These are phyloP conservation scores for Huntiella omanensis DNA, from an alignment of 2,329 filamentous ascomycete genomes.

Conservation along the genomic window DNA sequence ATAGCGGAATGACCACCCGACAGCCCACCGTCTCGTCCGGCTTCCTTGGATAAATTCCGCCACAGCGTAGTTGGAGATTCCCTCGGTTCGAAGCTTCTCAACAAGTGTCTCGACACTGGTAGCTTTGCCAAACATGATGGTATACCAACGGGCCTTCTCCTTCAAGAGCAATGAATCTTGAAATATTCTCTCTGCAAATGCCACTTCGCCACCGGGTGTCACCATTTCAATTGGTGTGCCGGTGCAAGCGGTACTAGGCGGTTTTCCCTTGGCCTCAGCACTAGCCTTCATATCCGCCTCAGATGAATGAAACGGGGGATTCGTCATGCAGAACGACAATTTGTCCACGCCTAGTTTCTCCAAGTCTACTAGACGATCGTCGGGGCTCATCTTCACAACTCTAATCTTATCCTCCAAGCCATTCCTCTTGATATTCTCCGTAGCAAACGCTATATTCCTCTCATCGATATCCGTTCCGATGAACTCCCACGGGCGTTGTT, in stretches of 20 bases:
- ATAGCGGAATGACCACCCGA: conserved; percentile 69
- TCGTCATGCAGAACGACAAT: conserved; percentile 83
- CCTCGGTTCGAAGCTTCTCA: conserved; percentile 33
- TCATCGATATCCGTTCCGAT: conserved; percentile 62
- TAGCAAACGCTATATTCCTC: conserved; percentile 46
- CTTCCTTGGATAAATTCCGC: conserved; percentile 60
- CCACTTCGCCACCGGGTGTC: conserved; percentile 54
- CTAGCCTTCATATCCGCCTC: conserved; percentile 46
- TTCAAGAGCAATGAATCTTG: conserved; percentile 44
- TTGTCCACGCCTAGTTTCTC: conserved; percentile 26
- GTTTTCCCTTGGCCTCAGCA: conserved; percentile 44
- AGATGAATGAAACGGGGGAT: conserved; percentile 85
- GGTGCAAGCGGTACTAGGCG: conserved; percentile 55
- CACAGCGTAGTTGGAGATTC: conserved; percentile 59
- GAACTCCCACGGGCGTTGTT: conserved; percentile 55
- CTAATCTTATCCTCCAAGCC: conserved; percentile 42
- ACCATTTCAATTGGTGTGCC: conserved; percentile 78
- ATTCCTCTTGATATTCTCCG: conserved; percentile 49
- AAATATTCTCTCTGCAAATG: conserved; percentile 54
- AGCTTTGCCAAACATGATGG: conserved; percentile 72
- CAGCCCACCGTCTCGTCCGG: conserved; percentile 67
- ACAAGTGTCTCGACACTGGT: conserved; percentile 46
- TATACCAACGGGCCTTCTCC: conserved; percentile 65
- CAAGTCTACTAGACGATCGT: conserved; percentile 44
- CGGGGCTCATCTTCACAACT: conserved; percentile 34